Evolutionary conservation across 2,329 filamentous ascomycete genomes (phyloP), one percentile per base, ranked within the genome.

Genomic region (Alternaria incomplexa): DNA sequence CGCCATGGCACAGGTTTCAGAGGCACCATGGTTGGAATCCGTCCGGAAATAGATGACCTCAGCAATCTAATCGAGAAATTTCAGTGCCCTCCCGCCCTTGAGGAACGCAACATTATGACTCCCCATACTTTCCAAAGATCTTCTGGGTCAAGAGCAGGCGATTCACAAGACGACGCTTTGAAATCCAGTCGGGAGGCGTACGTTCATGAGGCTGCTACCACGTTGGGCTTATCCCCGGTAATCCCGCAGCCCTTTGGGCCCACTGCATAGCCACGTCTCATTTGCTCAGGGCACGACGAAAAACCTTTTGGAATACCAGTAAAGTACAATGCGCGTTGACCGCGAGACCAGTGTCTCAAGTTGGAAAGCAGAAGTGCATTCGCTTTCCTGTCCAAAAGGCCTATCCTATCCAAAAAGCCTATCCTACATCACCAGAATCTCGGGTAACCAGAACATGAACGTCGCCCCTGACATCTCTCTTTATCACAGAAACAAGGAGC

Each of bases 151-250:
- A 36, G 2, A 36, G 6, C 28, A 52, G 23, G 17, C 13, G 53
- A 23, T 45, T 45, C 20, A 36, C 28, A 26, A 40, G 15, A n/a
- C 11, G 52, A 26, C 15, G 58, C 55, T 59, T 62, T 54, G 58
- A 62, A 63, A 56, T 60, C 26, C 10, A 26, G 25, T 53, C 40
- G 46, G n/a, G 20, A 20, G 23, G 22, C 13, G 22, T 44, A 40
- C 10, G 36, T 43, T 10, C 20, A 20, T 28, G n/a, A 23, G 26
- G 46, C 25, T 58, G 23, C 26, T 56, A 46, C 32, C 12, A 40
- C 60, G 40, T 44, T 47, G 25, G 45, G 43, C 50, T 58, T 65
- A 65, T 52, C 56, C 58, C 64, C 64, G 62, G 10, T 64, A 66
- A 46, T 17, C 57, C 62, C 64, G 58, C 36, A 20, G 52, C n/a